Conservation (phyloP, 495 filamentous ascomycete genomes). For the Lindgomyces ingoldianus region DNA sequence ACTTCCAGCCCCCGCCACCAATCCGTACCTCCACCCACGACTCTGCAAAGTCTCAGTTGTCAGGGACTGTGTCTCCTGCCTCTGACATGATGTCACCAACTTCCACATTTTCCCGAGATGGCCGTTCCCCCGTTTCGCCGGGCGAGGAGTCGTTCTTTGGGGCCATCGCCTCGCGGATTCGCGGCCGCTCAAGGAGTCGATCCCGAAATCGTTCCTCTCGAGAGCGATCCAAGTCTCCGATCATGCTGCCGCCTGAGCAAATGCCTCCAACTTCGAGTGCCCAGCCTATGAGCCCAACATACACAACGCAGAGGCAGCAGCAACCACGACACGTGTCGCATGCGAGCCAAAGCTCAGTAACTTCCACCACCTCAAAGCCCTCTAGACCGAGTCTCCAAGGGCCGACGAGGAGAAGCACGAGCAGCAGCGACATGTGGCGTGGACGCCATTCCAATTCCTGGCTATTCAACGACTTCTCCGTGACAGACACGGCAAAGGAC, state of each 20-base stretch:
- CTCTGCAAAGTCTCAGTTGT: slow-evolving; percentile 22
- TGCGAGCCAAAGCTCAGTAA: slow-evolving; percentile 21
- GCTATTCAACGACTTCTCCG: slow-evolving; percentile 39
- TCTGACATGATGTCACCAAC: slow-evolving; percentile 26
- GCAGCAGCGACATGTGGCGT: slow-evolving; percentile 34
- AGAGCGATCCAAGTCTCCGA: slow-evolving; percentile 33
- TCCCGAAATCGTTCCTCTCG: slow-evolving; percentile 18
- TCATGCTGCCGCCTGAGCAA: slow-evolving; percentile 33
- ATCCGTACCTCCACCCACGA: slow-evolving; percentile 24
- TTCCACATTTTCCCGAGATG: slow-evolving; percentile 24
- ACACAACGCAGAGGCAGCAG: slow-evolving; percentile 21
- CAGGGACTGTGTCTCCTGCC: slow-evolving; percentile 18
- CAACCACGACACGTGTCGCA: slow-evolving; percentile 31
- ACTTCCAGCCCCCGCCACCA: slow-evolving; percentile 32
- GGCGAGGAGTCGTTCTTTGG: slow-evolving; percentile 35
- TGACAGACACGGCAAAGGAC: slow-evolving; percentile 32
- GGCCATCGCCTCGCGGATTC: slow-evolving; percentile 28
- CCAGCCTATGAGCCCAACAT: slow-evolving; percentile 13
- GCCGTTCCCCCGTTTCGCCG: slow-evolving; percentile 23
- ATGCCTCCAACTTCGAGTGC: slow-evolving; percentile 12
- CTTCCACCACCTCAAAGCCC: slow-evolving; percentile 10
- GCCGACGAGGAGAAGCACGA: slow-evolving; percentile 22
- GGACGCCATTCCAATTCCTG: slow-evolving; percentile 38
- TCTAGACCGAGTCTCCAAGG: slow-evolving; percentile 16
- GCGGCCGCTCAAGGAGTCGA: slow-evolving; percentile 31